Conservation (phyloP, 2,329 filamentous ascomycete species). For the Elsinoe batatas region DNA sequence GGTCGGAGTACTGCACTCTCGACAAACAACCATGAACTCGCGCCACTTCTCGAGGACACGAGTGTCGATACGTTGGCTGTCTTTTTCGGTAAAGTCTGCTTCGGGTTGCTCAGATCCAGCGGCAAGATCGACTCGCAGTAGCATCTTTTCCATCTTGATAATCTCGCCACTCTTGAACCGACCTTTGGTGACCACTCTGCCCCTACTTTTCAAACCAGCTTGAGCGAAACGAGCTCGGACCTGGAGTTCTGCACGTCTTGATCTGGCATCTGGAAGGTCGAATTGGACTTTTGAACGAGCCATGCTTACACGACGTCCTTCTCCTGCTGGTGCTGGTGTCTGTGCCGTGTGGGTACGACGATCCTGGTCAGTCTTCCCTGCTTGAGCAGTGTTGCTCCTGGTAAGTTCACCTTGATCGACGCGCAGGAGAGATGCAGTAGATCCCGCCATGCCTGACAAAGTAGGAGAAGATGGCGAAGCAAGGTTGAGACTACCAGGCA, state of each 20-base stretch:
- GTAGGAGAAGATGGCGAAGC: constrained; percentile 7
- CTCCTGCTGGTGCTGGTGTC: neutral
- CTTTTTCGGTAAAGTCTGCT: constrained; percentile 54
- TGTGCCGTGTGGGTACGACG: neutral
- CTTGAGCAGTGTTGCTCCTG: neutral
- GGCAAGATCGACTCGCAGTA: constrained; percentile 49
- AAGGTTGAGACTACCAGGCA: constrained; percentile 12
- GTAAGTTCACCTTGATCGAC: neutral
- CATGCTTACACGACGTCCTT: neutral
- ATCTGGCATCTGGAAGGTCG: constrained; percentile 31
- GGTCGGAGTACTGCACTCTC: constrained; percentile 34
- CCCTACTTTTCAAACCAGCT: constrained; percentile 26
- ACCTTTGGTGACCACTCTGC: constrained; percentile 29
- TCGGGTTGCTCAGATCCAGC: constrained; percentile 39
- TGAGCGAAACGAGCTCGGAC: constrained; percentile 32
- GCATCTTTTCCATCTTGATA: constrained; percentile 59
- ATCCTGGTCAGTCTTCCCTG: neutral
- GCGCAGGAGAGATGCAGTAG: constrained; percentile 9
- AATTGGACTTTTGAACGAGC: constrained; percentile 30
- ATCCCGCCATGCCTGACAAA: constrained; percentile 8
- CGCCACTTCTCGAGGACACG: constrained; percentile 54
- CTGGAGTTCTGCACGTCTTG: constrained; percentile 29
- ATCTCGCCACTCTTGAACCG: constrained; percentile 48
- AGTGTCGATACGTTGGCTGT: constrained; percentile 49
- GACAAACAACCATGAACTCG: constrained; percentile 53